Base-by-base conservation (phyloP, 2,329 filamentous ascomycete species). In the Fusarium nematophilum region DNA sequence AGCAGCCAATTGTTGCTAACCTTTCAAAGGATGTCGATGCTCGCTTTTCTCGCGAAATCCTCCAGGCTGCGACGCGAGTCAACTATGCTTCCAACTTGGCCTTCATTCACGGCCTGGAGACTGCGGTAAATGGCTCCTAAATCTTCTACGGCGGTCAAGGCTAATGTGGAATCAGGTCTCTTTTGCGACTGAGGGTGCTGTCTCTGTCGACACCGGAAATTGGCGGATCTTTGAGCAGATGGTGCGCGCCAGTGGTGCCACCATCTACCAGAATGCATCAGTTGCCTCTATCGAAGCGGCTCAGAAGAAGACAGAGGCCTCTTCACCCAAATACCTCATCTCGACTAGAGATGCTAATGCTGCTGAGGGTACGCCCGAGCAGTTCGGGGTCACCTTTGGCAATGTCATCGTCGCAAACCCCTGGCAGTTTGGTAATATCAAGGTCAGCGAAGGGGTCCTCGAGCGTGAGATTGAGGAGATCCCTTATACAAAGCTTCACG, bases 221-320 rank as follows among this genome's bases (percentile, higher is more conserved):
- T 98, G 93, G 93, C 88, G 86, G 67, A 97, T 99, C 49, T 99
- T 99, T 71, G 83, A 89, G n/a, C 78, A 82, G 37, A 96, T 97
- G 90, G 78, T 94, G 1, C 80, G 84, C 30, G 77, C 80, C 1
- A 89, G 91, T 2, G 77, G 82, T 3, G 87, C 90, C 0, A 75
- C 79, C 0, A 63, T 93, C 5, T 77, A 79, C 31, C 78, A 91
- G 18, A 90, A 93, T 67, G 90, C 89, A 0, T 81, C 85, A 0
- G 89, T 97, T 1, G 80, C 81, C 0, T 79, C 78, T 4, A 85
- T 96, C 43, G 72, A 76, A 1, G 79, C 84, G 47, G 75, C 79
- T 14, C 78, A 79, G 8, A 75, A 78, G n/a, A 76, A 71, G 54
- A 75, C 70, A 56, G 75, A 76, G 9, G 73, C 67, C 4, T 74